Conservation (phyloP, 2,329 filamentous ascomycete species). For the Fusarium verticillioides region DNA sequence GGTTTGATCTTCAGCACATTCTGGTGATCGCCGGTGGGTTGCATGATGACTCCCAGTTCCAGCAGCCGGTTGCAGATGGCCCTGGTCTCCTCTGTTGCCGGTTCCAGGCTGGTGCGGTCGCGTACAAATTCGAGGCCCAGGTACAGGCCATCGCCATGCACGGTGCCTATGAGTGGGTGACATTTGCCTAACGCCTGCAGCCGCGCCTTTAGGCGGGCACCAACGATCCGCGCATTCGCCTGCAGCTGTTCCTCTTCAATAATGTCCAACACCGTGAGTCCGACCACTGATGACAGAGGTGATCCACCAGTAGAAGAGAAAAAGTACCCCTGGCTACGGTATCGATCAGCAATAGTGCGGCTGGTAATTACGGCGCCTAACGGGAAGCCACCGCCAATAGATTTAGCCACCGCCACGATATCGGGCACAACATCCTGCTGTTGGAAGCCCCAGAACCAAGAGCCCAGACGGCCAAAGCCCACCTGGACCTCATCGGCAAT, state of each 20-base stretch:
- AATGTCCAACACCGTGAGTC: background rate
- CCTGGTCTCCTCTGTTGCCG: background rate
- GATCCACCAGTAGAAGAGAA: background rate
- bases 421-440: background rate
- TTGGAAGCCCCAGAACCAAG: background rate
- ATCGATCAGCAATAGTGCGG: background rate
- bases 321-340: background rate
- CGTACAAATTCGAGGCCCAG: background rate
- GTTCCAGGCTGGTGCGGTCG: background rate
- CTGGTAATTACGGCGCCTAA: background rate
- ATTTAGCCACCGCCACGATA: background rate
- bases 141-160: background rate
- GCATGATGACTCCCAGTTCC: background rate
- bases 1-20: background rate
- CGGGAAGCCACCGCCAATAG: background rate
- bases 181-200: background rate
- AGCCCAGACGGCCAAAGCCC: background rate
- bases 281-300: background rate
- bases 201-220: background rate
- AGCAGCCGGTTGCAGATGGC: background rate
- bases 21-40: background rate
- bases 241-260: background rate
- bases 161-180: background rate
- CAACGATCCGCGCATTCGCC: background rate
- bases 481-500: background rate